Conservation (phyloP, 1,284 basidiomycete species). For the Austropuccinia psidii region DNA sequence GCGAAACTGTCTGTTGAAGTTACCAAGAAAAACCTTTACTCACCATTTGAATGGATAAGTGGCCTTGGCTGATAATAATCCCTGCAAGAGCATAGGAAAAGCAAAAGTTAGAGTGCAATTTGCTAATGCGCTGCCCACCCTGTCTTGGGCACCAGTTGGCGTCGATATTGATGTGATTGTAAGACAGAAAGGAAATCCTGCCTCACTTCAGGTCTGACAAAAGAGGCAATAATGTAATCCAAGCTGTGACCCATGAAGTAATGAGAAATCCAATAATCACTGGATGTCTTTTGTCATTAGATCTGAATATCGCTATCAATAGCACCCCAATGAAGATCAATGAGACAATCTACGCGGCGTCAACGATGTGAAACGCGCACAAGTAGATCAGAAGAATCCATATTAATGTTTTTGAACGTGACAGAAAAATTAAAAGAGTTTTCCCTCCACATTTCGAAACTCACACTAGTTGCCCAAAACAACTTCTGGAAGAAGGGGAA, state of each 20-base stretch:
- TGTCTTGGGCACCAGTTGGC: not conserved
- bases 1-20: not conserved
- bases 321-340: conserved; percentile 32
- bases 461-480: conserved; percentile 6
- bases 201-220: conserved; percentile 21
- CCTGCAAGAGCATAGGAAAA: too few species aligned
- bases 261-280: conserved; percentile 22
- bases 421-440: not conserved
- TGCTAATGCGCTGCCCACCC: not conserved
- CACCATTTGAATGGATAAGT: conserved; percentile 23
- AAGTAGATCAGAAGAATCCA: not conserved
- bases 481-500: conserved; percentile 6
- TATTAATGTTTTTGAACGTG: not conserved
- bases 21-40: not conserved
- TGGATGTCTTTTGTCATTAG: conserved; percentile 17
- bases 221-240: conserved; percentile 26
- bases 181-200: not conserved
- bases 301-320: conserved; percentile 7
- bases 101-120: too few species aligned
- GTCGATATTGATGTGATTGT: not conserved
- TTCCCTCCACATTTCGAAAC: not conserved
- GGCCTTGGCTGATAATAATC: not conserved
- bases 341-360: conserved; percentile 13
- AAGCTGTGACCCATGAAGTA: conserved; percentile 31
- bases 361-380: not conserved